Evolutionary conservation across 2,329 filamentous ascomycete species (phyloP).

Genomic region (Fusarium begoniae): DNA sequence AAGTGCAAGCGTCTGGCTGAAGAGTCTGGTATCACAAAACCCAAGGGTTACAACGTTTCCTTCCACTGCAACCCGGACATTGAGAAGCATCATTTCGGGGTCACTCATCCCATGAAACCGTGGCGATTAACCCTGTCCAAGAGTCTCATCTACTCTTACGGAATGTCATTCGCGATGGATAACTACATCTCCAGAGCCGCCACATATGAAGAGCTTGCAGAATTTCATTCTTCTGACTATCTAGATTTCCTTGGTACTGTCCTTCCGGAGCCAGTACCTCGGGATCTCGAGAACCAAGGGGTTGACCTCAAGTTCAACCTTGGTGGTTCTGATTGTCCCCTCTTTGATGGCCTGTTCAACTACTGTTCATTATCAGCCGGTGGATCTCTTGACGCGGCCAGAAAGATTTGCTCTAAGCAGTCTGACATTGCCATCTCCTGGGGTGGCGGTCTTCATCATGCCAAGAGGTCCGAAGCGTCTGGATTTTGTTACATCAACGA

Average conservation of each 20-base stretch:
- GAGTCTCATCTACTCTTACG: conserved; percentile 92
- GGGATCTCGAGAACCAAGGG: conserved; percentile 72
- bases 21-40: conserved; percentile 76
- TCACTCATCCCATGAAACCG: conserved; percentile 98
- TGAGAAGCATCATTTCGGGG: conserved; percentile 96
- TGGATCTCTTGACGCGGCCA: conserved; percentile 87
- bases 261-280: conserved; percentile 68
- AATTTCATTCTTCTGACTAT: conserved; percentile 90
- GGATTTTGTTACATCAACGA: conserved; percentile 99
- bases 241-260: conserved; percentile 85
- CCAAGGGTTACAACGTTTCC: conserved; percentile 89
- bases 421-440: conserved; percentile 97
- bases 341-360: conserved; percentile 95
- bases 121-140: conserved; percentile 97
- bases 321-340: conserved; percentile 89
- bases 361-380: conserved; percentile 96
- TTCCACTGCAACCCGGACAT: conserved; percentile 96
- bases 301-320: conserved; percentile 82
- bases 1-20: conserved; percentile 66
- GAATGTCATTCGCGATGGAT: conserved; percentile 97
- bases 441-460: conserved; percentile 96
- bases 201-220: conserved; percentile 84
- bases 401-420: conserved; percentile 85
- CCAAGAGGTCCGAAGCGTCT: conserved; percentile 91
- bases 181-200: conserved; percentile 86